Evolutionary conservation across 805 yeast genomes (phyloP), one percentile per base, ranked within the genome.

Genomic region (Yamadazyma akitaensis): DNA sequence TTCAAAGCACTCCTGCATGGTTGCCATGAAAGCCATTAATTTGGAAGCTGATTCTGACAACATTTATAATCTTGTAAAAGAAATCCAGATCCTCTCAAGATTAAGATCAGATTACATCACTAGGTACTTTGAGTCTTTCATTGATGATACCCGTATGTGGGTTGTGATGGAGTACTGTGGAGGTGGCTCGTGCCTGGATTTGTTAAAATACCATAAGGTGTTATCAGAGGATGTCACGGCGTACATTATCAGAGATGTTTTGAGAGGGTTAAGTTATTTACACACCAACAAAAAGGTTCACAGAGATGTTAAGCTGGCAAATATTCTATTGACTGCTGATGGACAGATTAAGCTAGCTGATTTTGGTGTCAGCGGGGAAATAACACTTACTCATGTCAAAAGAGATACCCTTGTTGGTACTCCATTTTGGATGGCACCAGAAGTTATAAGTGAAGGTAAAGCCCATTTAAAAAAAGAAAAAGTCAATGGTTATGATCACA

Each of bases 381-480:
- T 91, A 24, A 77, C 84, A 17, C 65, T 72, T 38, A 75, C 85
- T 1, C 64, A 63, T 43, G 64, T 70, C 18, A 73, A 73, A 50
- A 77, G 84, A 52, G 80, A 79, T 46, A 88, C 97, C 0, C 84
- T 91, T 73, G 96, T 90, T 43, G 98, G 98, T 1, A 90, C 97
- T 0, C 97, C 97, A 12, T 88, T 81, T 64, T 91, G 97, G 97
- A 91, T 92, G 98, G 99, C 99, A 0, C 99, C 99, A 0, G 99
- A 94, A 62, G 86, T 92, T n/a, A 85, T 94, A 37, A 62, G 72
- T 5, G 62, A 76, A 43, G 32, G 32, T 5, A 28, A 28, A 13
- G 32, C 32, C n/a, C 12, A 28, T 28, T 28, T 28, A 13, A 28
- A 28, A 13, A 28, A 28, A 28, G 32, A 28, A 13, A 42, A 46